Percentiles rank a stretch among this genome's conserved stretches.
Evolutionary conservation across 345 rosid species (phyloP).

Genomic region (Murraya paniculata): DNA sequence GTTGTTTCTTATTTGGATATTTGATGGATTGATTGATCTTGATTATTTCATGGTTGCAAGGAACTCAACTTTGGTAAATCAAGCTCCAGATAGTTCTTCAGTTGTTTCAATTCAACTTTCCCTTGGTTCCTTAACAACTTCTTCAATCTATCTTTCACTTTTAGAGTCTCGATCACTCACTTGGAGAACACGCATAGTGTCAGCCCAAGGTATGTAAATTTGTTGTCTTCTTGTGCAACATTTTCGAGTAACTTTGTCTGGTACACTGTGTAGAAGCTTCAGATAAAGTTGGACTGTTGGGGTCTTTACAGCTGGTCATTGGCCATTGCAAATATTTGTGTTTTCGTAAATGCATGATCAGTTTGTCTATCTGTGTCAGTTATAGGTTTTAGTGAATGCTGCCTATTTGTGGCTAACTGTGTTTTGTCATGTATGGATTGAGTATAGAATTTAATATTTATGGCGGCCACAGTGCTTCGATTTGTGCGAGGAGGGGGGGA

Average conservation of each 20-base stretch:
- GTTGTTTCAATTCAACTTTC: constrained; percentile 71
- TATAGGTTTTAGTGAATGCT: not conserved
- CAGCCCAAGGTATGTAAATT: constrained; percentile 61
- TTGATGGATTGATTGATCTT: constrained; percentile 16
- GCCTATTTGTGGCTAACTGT: not conserved
- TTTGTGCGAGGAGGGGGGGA: not conserved
- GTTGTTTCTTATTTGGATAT: not conserved
- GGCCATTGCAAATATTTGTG: not conserved
- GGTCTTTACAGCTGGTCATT: not conserved
- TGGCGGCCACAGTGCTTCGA: not conserved
- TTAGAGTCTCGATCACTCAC: constrained; percentile 58
- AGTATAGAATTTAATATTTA: not conserved
- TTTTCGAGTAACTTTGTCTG: not conserved
- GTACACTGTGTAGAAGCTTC: not conserved
- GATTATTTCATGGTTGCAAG: constrained; percentile 37
- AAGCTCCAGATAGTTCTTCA: constrained; percentile 41
- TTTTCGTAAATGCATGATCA: not conserved
- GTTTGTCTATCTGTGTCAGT: not conserved
- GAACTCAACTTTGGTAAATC: constrained; percentile 41
- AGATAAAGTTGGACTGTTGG: not conserved
- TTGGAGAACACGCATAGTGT: constrained; percentile 83
- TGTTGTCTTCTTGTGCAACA: constrained; percentile 1
- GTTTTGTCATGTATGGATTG: not conserved
- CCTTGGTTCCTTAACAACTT: constrained; percentile 54
- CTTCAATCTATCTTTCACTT: constrained; percentile 54